Conservation (phyloP, 176 grass and related monocot genomes). For the Guadua angustifolia region DNA sequence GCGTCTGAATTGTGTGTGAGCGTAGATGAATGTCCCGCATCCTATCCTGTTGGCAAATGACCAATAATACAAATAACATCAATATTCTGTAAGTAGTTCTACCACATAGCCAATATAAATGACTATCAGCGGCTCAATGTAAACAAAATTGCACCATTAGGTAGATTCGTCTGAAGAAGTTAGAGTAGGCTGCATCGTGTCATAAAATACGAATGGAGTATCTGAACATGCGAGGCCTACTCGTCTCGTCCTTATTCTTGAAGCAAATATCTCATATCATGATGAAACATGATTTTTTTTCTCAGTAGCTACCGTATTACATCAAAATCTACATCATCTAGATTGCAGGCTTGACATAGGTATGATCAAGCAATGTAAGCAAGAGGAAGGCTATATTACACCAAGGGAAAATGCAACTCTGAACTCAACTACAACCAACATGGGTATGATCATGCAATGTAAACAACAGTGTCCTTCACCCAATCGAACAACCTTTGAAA, state of each 20-base stretch:
- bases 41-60: conserved; percentile 38
- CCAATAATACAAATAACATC: background rate
- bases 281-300: background rate
- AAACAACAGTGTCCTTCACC: background rate
- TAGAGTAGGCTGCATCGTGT: background rate
- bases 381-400: background rate
- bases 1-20: conserved; percentile 59
- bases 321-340: background rate
- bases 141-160: background rate
- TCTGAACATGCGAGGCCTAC: background rate
- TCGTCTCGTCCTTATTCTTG: background rate
- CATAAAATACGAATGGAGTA: background rate
- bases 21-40: conserved; percentile 49
- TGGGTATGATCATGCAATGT: background rate
- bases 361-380: too few species aligned
- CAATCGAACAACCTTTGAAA: background rate
- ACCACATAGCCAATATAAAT: background rate
- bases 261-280: background rate
- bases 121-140: background rate
- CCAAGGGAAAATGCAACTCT: background rate
- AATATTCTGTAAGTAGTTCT: background rate
- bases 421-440: background rate
- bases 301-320: background rate
- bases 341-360: background rate
- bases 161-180: background rate